Conservation (phyloP, 1,284 basidiomycete genomes). For the Ganoderma resinaceum region DNA sequence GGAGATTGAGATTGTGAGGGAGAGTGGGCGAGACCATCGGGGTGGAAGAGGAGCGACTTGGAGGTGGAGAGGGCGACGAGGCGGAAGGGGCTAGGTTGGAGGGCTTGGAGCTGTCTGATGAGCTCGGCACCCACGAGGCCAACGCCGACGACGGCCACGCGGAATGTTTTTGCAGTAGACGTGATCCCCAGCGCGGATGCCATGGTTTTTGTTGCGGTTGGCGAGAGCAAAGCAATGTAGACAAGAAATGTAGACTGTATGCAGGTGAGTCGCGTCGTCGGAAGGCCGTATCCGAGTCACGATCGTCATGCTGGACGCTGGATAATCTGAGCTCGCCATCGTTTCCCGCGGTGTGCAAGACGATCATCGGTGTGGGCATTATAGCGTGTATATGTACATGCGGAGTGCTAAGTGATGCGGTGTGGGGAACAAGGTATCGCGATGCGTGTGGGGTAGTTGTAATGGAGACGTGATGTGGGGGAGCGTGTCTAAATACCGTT, state of each 20-base stretch:
- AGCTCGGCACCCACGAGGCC: constrained; percentile 91
- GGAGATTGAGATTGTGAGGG: constrained; percentile 36
- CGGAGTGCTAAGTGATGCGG: not conserved
- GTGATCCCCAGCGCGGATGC: constrained; percentile 24
- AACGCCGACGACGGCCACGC: constrained; percentile 84
- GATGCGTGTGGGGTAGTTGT: constrained; percentile 6
- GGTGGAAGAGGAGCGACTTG: constrained; percentile 66
- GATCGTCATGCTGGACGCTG: not conserved
- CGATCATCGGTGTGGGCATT: not conserved
- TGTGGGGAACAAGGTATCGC: constrained; percentile 10
- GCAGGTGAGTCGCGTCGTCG: not conserved
- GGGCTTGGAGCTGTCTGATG: constrained; percentile 77
- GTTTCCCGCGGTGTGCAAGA: constrained; percentile 13
- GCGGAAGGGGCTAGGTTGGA: constrained; percentile 70
- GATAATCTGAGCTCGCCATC: constrained; percentile 12
- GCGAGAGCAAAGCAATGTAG: not conserved
- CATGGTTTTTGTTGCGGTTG: constrained; percentile 13
- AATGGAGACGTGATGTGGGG: not conserved
- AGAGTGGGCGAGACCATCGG: constrained; percentile 53
- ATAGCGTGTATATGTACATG: constrained; percentile 15
- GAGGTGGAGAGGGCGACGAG: constrained; percentile 85
- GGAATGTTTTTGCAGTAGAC: constrained; percentile 39
- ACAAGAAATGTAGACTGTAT: not conserved
- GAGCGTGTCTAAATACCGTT: not conserved
- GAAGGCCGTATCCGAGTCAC: constrained; percentile 17